phyloP scores from a whole-genome alignment of 75 land plant species.

The Pinus albicaulis region DNA sequence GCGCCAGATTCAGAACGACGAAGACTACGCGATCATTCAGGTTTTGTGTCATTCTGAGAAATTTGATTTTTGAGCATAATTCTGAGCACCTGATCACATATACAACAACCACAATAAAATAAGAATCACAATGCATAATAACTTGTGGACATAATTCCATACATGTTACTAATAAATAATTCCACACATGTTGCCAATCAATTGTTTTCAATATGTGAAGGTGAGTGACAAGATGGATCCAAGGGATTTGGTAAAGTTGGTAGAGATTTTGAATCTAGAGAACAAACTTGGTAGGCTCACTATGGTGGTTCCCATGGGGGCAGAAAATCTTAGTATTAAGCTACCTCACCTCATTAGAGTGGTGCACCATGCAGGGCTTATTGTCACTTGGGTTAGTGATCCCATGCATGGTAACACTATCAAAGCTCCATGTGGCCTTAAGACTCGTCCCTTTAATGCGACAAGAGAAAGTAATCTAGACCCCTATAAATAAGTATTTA shows the following conservation, averaged over 20 bases:
- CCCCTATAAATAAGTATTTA: too few species aligned
- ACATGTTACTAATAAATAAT: too few species aligned
- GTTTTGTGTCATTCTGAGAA: too few species aligned
- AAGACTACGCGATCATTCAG: too few species aligned
- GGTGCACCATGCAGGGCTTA: slow-evolving; percentile 66
- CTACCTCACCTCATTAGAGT: slow-evolving; percentile 73
- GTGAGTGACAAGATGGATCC: slow-evolving; percentile 90
- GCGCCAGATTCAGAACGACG: too few species aligned
- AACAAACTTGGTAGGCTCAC: slow-evolving; percentile 86
- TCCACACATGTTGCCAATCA: too few species aligned
- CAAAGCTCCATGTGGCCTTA: slow-evolving; percentile 65
- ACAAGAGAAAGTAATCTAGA: slow-evolving; percentile 34
- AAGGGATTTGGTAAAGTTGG: slow-evolving; percentile 62
- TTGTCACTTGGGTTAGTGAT: slow-evolving; percentile 87
- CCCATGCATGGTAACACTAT: slow-evolving; percentile 91
- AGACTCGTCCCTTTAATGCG: slow-evolving; percentile 74
- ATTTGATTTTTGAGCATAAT: too few species aligned
- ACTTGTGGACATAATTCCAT: too few species aligned
- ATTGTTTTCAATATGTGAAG: slow-evolving; percentile 16
- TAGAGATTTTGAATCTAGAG: slow-evolving; percentile 65
- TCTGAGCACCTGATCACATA: too few species aligned
- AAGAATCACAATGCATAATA: too few species aligned
- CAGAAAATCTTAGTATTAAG: slow-evolving; percentile 67
- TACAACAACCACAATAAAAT: too few species aligned
- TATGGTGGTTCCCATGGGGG: slow-evolving; percentile 62